A percentile compares a stretch with the other conserved stretches of the same genome.
phyloP scores from a whole-genome alignment of 2,329 filamentous ascomycete genomes.

The Stromatinia cepivora region DNA sequence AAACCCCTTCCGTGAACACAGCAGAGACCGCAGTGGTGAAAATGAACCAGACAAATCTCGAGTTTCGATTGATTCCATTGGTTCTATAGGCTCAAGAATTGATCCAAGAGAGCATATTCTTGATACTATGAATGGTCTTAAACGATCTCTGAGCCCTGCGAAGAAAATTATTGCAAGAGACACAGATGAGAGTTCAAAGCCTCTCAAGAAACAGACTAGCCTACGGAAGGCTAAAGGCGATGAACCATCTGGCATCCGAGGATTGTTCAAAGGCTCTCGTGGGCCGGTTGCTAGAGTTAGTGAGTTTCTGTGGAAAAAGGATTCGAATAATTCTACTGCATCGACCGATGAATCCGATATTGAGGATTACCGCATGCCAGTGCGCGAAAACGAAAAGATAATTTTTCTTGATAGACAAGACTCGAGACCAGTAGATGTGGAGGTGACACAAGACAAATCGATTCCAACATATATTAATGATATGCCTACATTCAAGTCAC shows the following conservation, averaged over 20 bases:
- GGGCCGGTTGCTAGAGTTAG: slow-evolving; percentile 63
- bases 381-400: slow-evolving; percentile 44
- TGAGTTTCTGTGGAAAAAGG: slow-evolving; percentile 60
- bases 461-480: slow-evolving; percentile 33
- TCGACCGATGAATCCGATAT: slow-evolving; percentile 50
- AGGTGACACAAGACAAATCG: slow-evolving; percentile 26
- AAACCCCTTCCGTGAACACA: slow-evolving; percentile 40
- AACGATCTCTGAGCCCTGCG: slow-evolving; percentile 43
- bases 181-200: slow-evolving; percentile 51
- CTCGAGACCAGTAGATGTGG: slow-evolving; percentile 7
- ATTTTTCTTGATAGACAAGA: slow-evolving; percentile 27
- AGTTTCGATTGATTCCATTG: slow-evolving; percentile 20
- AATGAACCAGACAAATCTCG: slow-evolving; percentile 34
- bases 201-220: slow-evolving; percentile 52
- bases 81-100: slow-evolving; percentile 16
- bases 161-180: slow-evolving; percentile 43
- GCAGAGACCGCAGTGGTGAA: slow-evolving; percentile 53
- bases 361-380: slow-evolving; percentile 46
- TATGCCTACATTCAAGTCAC: slow-evolving; percentile 53
- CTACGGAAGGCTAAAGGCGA: slow-evolving; percentile 47
- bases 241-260: slow-evolving; percentile 60
- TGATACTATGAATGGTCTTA: slow-evolving; percentile 26
- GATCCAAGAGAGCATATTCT: slow-evolving; percentile 35
- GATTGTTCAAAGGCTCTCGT: slow-evolving; percentile 75
- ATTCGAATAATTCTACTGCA: slow-evolving; percentile 49